Base-by-base conservation (phyloP, 1,139 yeast species). In the Yamadazyma atmosphaerica region DNA sequence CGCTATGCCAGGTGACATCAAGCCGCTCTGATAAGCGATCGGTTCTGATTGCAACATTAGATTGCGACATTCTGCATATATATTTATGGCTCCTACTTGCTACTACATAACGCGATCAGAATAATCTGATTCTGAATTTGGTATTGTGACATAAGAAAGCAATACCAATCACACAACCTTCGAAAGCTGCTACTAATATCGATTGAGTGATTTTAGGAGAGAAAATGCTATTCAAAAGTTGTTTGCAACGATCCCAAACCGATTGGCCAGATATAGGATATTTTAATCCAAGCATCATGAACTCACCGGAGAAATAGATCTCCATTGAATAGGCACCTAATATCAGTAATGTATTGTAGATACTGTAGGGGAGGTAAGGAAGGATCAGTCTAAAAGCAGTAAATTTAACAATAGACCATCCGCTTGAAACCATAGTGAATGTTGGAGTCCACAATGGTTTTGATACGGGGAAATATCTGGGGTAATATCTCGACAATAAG, bases 401-500 rank as follows among this genome's bases (percentile, higher is more conserved):
- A 12, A 7, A 32, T 26, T 32, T 36, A 10, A 36, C 11, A 7
- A 36, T 21, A 14, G 38, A 15, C 22, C 27, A 25, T 2, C 38
- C 38, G 16, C 17, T 32, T 12, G 38, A 36, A 15, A 31, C 21
- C 25, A 36, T 18, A 10, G 21, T 34, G 13, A 36, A 36, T 3
- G 35, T 16, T 15, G 38, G 38, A 13, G 38, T 36, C 38, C 38
- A 36, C 18, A 36, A 21, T 7, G 38, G 38, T 27, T 36, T 36
- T 4, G 38, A 36, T 6, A 36, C 23, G 4, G 38, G 38, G 11
- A 27, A 11, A 12, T 32, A 24, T 15, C 19, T 31, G 7, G 38
- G 35, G n/a, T 11, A 17, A 7, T 24, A 4, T 7, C 19, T 24
- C 6, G 35, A 24, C n/a, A 32, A 19, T 10, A 32, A 11, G 2